Conservation (phyloP, 1,284 basidiomycete genomes). For the Pholiota adiposa region DNA sequence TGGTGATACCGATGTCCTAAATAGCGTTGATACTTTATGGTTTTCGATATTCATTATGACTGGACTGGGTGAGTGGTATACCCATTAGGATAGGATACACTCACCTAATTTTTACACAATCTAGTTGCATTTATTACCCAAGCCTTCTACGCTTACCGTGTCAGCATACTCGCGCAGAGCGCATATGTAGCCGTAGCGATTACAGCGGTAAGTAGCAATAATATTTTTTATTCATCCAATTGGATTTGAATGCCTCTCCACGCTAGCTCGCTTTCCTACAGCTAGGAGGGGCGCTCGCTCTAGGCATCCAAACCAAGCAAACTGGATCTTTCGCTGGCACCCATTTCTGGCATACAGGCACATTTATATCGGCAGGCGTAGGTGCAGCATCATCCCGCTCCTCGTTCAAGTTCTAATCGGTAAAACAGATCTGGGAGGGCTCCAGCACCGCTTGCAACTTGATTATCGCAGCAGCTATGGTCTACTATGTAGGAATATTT, state of each 20-base stretch:
- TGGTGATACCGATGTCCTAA: conserved; percentile 17
- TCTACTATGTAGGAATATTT: conserved; percentile 24
- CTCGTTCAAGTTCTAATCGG: not conserved
- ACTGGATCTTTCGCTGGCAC: conserved; percentile 13
- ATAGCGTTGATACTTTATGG: conserved; percentile 21
- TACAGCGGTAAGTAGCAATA: conserved; percentile 12
- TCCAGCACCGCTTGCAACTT: conserved; percentile 23
- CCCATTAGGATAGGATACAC: not conserved
- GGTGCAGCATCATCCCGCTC: not conserved
- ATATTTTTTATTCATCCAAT: not conserved
- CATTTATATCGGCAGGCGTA: conserved; percentile 26
- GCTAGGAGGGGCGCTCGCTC: conserved; percentile 14
- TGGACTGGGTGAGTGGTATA: conserved; percentile 16
- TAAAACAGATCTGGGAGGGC: conserved; percentile 26
- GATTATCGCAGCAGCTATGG: conserved; percentile 26
- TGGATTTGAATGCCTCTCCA: not conserved
- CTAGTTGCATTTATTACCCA: conserved; percentile 25
- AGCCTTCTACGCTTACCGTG: conserved; percentile 25
- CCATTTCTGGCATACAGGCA: conserved; percentile 18
- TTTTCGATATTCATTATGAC: conserved; percentile 25
- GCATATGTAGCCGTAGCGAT: conserved; percentile 13
- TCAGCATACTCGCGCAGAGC: conserved; percentile 19
- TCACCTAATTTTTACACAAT: not conserved
- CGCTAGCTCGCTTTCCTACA: conserved; percentile 14
- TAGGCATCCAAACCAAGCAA: conserved; percentile 18